Evolutionary conservation across 2,329 filamentous ascomycete genomes (phyloP).

Genomic region (Cryoendolithus antarcticus): DNA sequence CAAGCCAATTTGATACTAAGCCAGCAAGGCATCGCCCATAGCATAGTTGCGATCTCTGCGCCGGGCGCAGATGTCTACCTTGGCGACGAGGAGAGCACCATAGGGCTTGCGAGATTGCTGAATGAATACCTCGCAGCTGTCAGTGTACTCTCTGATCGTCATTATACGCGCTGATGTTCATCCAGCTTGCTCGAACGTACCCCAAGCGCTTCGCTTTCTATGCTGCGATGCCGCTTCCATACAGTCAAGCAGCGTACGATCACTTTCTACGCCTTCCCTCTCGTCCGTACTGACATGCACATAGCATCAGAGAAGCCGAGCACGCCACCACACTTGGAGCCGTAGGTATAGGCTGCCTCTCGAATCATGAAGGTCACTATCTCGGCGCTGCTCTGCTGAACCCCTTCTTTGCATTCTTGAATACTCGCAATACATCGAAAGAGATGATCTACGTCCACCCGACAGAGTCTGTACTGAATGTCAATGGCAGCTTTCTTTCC

Average conservation of each 20-base stretch:
- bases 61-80: conserved; percentile 25
- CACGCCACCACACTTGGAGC: conserved; percentile 26
- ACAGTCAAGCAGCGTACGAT: conserved; percentile 6
- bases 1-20: too few species aligned
- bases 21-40: conserved; percentile 14
- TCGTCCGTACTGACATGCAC: conserved; percentile 9
- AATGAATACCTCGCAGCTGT: conserved; percentile 19
- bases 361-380: conserved; percentile 40
- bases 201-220: conserved; percentile 7
- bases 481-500: conserved; percentile 8
- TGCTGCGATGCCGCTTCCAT: conserved; percentile 6
- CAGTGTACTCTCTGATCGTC: background rate
- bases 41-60: conserved; percentile 22
- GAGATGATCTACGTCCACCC: conserved; percentile 41
- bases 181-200: conserved; percentile 4
- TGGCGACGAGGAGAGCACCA: conserved; percentile 16
- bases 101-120: conserved; percentile 23
- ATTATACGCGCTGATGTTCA: background rate
- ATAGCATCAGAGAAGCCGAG: conserved; percentile 17
- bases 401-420: conserved; percentile 32
- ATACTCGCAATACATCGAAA: conserved; percentile 21
- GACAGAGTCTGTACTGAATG: conserved; percentile 28
- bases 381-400: conserved; percentile 33
- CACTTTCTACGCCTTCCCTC: conserved; percentile 14
- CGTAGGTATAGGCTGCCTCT: conserved; percentile 37